Conservation (phyloP, 192 early-diverging fungal genomes). For the Backusella parvicylindrica region DNA sequence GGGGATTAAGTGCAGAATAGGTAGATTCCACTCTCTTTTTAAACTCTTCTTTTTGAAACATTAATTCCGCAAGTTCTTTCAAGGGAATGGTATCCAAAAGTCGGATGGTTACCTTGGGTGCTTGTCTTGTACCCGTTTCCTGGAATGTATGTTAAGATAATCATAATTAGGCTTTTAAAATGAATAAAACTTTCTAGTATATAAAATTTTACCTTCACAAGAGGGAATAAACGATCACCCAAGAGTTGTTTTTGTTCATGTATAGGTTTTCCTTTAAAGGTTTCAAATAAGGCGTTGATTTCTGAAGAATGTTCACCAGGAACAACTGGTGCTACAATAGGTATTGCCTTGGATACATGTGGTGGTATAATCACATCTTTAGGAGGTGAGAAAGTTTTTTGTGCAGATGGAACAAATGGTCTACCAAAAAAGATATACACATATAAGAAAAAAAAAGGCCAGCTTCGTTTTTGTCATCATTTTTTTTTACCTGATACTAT, state of each 20-base stretch:
- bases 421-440: neutral
- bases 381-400: neutral
- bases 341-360: constrained; percentile 28
- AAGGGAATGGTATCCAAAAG: constrained; percentile 40
- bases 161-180: neutral
- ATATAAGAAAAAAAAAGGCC: neutral
- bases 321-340: constrained; percentile 29
- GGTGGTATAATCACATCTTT: constrained; percentile 17
- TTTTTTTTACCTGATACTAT: neutral
- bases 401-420: neutral
- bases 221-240: constrained; percentile 38
- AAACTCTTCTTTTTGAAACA: constrained; percentile 32
- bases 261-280: constrained; percentile 23
- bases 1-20: neutral
- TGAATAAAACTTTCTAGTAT: no score
- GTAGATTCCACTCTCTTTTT: constrained; percentile 25
- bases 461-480: neutral
- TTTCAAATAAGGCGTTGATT: constrained; percentile 13
- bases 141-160: neutral
- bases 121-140: constrained; percentile 31
- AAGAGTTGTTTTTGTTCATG: constrained; percentile 41
- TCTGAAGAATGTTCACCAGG: neutral
- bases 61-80: constrained; percentile 35
- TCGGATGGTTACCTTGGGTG: constrained; percentile 38
- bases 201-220: constrained; percentile 40